Evolutionary conservation across 305 asterid genomes (phyloP), one percentile per base, ranked within the genome.

Genomic region (Fraxinus nigra): DNA sequence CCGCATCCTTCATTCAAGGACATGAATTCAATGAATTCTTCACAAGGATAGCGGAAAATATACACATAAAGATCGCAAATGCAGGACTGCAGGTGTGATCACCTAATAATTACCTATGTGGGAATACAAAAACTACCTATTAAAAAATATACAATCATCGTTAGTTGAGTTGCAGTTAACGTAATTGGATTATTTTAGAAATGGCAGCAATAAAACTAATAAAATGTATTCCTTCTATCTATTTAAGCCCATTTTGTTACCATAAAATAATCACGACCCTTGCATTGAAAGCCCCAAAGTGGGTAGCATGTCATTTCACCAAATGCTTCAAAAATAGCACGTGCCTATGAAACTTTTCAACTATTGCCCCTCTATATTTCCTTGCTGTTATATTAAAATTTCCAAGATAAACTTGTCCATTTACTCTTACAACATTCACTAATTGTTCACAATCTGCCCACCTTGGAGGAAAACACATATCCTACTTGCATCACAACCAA

Each of bases 291-390:
- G 75, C 75, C 75, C 10, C 32, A 67, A 11, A 26, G 20, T 13
- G 20, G 35, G 35, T 65, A 65, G 73, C 73, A 65, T 11, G 40
- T 70, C 75, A 70, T 40, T 70, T 32, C 43, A 70, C 75, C 46
- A 70, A 70, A 70, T 70, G 76, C 76, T 33, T 70, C 76, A 33
- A 16, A 70, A 16, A 70, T 70, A 70, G 16, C 76, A 32, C 76
- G 1, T 8, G 24, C 43, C 43, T 13, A 32, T 6, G 11, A n/a
- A 28, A 70, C 76, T 70, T 33, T 32, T 33, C 76, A 70, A 33
- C 43, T 70, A 33, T 7, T 70, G 46, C 20, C 75, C 74, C 75
- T 70, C 26, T 16, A 70, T 33, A 70, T 5, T 70, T 33, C 76
- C 43, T 32, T 33, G 16, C 34, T 67, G 22, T 26, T 33, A n/a